A percentile compares a stretch with the other conserved stretches of the same genome.
Conservation (phyloP, 2,329 filamentous ascomycete species). For the Macrophomina phaseolina region DNA sequence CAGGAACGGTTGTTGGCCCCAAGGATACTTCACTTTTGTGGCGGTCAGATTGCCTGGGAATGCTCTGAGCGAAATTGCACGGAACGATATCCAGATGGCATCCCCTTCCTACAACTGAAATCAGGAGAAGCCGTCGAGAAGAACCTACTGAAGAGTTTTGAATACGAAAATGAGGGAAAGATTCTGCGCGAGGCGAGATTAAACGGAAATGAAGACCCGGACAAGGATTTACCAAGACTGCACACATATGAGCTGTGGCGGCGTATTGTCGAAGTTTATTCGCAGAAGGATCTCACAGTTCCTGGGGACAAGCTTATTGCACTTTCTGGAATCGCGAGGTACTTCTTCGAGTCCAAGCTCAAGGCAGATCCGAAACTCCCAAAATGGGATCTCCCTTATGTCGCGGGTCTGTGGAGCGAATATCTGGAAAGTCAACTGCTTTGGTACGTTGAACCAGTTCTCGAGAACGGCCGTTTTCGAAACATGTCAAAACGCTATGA, state of each 20-base stretch:
- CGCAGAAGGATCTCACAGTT: constrained; percentile 27
- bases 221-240: constrained; percentile 15
- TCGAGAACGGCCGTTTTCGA: constrained; percentile 19
- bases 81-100: constrained; percentile 28
- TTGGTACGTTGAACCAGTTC: neutral
- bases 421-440: constrained; percentile 32
- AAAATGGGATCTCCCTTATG: constrained; percentile 15
- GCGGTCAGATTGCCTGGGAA: constrained; percentile 34
- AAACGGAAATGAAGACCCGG: constrained; percentile 16
- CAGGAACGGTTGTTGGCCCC: constrained; percentile 36
- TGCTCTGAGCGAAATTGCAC: constrained; percentile 29
- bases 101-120: constrained; percentile 7
- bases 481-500: constrained; percentile 13
- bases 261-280: constrained; percentile 32
- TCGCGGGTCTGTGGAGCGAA: constrained; percentile 31
- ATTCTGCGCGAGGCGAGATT: constrained; percentile 21
- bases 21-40: constrained; percentile 34
- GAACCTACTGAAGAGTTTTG: constrained; percentile 27
- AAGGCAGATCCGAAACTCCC: neutral
- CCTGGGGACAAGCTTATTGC: constrained; percentile 32
- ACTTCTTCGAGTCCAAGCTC: constrained; percentile 27
- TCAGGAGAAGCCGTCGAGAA: constrained; percentile 12
- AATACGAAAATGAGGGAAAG: neutral
- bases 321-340: constrained; percentile 31
- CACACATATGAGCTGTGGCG: constrained; percentile 31